These are phyloP conservation scores for Beauveria varroae DNA, from an alignment of 2,329 filamentous ascomycete species.

Conservation along the genomic window DNA sequence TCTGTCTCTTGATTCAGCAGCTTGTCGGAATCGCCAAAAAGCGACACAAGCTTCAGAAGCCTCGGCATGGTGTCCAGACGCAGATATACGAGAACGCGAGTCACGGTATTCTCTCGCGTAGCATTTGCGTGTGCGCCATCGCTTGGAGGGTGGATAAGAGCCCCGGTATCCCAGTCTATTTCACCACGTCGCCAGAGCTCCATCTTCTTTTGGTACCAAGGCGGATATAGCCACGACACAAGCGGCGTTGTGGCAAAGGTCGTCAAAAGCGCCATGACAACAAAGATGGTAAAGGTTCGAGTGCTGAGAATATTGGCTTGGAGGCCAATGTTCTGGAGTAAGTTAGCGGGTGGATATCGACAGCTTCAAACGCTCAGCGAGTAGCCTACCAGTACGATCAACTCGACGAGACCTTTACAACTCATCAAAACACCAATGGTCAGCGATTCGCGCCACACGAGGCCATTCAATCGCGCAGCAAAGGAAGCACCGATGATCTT, in stretches of 20 bases:
- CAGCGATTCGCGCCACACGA: conserved; percentile 86
- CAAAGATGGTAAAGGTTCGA: conserved; percentile 85
- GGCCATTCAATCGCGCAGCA: conserved; percentile 65
- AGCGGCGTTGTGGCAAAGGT: conserved; percentile 79
- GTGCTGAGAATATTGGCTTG: conserved; percentile 74
- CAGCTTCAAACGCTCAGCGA: not conserved
- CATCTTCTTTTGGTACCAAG: conserved; percentile 46
- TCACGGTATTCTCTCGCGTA: conserved; percentile 5
- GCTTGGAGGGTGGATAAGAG: conserved; percentile 26
- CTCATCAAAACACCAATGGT: conserved; percentile 90
- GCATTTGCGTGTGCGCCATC: not conserved
- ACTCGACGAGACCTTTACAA: conserved; percentile 89
- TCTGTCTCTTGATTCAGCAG: conserved; percentile 14
- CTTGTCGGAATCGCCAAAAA: conserved; percentile 51
- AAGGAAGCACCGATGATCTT: conserved; percentile 80
- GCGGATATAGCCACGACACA: conserved; percentile 65
- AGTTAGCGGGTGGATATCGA: not conserved
- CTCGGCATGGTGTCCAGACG: conserved; percentile 78
- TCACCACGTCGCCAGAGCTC: conserved; percentile 65
- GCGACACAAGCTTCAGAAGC: conserved; percentile 72
- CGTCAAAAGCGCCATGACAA: conserved; percentile 85
- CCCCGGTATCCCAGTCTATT: conserved; percentile 68
- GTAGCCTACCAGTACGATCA: conserved; percentile 75
- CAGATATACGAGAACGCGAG: conserved; percentile 66
- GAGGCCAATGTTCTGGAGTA: conserved; percentile 58